A percentile compares a stretch with the other conserved stretches of the same genome.
Conservation (phyloP, 345 rosid species). For the Bruguiera gymnorhiza region DNA sequence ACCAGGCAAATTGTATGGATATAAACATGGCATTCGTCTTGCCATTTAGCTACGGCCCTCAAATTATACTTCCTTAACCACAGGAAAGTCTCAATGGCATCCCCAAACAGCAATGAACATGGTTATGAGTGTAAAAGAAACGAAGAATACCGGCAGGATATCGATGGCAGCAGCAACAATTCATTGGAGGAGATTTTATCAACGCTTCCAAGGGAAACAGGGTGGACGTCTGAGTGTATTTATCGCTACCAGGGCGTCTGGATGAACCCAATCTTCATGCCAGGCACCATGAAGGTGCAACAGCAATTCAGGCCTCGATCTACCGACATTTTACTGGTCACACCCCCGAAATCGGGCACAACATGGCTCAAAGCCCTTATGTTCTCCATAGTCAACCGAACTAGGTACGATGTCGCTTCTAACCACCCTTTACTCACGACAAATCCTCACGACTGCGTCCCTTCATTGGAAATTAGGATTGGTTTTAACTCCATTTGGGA, state of each 20-base stretch:
- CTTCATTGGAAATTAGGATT: background rate
- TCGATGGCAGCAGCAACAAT: background rate
- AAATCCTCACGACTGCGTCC: background rate
- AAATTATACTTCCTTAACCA: no score
- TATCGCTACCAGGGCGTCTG: slow-evolving; percentile 1
- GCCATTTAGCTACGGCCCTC: no score
- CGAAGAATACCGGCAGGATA: background rate
- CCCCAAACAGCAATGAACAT: background rate
- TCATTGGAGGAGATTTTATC: background rate
- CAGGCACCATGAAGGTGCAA: background rate
- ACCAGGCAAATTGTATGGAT: no score
- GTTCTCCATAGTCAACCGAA: background rate
- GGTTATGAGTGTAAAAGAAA: background rate
- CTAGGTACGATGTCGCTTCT: background rate
- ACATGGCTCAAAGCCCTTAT: background rate
- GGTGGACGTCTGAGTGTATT: background rate
- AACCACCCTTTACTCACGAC: background rate
- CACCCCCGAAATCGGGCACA: background rate
- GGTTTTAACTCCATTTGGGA: background rate
- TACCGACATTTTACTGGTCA: background rate
- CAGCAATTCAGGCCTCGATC: background rate
- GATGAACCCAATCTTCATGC: background rate
- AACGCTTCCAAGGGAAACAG: background rate
- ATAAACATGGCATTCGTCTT: no score
- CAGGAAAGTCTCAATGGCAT: background rate